Evolutionary conservation across 2,329 filamentous ascomycete species (phyloP), one percentile per base, ranked within the genome.

Genomic region (Verticillium longisporum): DNA sequence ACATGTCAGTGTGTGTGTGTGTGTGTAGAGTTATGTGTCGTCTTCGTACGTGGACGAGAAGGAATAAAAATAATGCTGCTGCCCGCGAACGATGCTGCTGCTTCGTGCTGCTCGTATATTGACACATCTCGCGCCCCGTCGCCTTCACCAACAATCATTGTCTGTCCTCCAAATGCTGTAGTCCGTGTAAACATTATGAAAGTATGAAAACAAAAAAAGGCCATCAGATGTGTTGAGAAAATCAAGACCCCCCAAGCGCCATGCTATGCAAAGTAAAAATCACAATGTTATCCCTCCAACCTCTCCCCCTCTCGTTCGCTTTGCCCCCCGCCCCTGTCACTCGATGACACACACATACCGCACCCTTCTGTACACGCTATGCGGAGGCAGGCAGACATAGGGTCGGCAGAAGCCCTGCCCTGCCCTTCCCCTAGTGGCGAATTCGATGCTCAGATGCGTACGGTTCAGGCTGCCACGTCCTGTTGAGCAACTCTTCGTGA

Each of bases 391-490:
- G 26, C 26, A 31, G 26, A 5, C 5, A 4, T 31, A 31, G 26
- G 26, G 26, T 4, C 26, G 26, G 34, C 4, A 36, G 13, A 9
- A 36, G 7, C 9, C 13, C 34, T 36, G 6, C 34, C 34, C 34
- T 7, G 13, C 34, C 34, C 34, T 6, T 36, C 34, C 6, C 18
- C 21, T 18, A 53, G 18, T 53, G 45, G 21, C 45, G n/a, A 21
- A 53, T 21, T 10, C 45, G 45, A 18, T 26, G 45, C 6, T 53
- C 45, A 1, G 74, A 75, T 13, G 78, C 73, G 60, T 79, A 83
- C 66, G 79, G 74, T 61, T 84, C 80, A 56, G 77, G 73, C 68
- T 77, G 75, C 82, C 82, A 85, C 14, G 78, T 74, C 65, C 78
- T 77, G 62, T 72, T 72, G 64, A 83, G 68, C 55, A 79, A 74